Conservation (phyloP, 2,329 filamentous ascomycete species). For the Ophiostoma sp. region DNA sequence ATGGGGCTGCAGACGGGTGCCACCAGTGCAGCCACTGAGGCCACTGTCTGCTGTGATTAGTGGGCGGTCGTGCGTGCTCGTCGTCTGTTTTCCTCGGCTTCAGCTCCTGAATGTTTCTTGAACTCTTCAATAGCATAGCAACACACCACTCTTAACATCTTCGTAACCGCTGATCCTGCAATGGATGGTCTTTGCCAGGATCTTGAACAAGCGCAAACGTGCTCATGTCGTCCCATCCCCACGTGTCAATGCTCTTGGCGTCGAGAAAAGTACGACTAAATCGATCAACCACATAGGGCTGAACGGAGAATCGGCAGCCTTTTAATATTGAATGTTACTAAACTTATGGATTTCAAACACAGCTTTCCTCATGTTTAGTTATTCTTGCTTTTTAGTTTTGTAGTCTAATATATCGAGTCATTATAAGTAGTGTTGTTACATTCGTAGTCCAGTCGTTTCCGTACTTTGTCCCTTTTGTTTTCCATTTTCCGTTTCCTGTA, state of each 20-base stretch:
- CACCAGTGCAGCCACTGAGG: constrained; percentile 29
- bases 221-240: constrained; percentile 15
- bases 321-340: too few species aligned
- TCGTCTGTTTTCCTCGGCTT: background rate
- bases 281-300: background rate
- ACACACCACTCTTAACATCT: background rate
- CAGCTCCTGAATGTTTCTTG: background rate
- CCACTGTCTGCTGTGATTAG: constrained; percentile 30
- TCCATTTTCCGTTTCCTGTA: background rate
- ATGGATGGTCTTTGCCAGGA: too few species aligned
- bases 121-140: background rate
- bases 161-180: background rate
- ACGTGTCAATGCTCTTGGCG: background rate
- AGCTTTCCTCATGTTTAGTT: too few species aligned
- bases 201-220: constrained; percentile 20
- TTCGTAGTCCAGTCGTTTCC: background rate
- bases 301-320: background rate
- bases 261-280: background rate
- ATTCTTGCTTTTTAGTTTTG: too few species aligned
- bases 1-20: constrained; percentile 30
- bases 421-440: background rate
- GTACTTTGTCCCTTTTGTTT: background rate
- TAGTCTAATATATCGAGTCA: too few species aligned
- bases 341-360: too few species aligned
- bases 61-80: background rate